Base-by-base conservation (phyloP, 306 rosid genomes). In the Hippophae gyantsensis region DNA sequence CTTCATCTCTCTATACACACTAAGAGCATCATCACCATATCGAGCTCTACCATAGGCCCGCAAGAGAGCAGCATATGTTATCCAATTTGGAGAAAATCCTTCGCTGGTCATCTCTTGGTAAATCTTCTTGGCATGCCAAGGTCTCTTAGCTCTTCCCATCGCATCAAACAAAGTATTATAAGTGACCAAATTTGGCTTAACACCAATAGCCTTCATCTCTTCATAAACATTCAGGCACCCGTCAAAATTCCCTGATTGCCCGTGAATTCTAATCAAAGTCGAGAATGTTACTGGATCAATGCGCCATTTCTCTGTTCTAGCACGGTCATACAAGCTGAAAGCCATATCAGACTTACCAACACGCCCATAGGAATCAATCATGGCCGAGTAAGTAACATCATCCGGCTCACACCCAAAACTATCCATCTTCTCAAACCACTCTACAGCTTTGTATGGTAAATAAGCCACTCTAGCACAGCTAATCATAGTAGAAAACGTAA, bases 151-250 rank as follows among this genome's bases (percentile, higher is more conserved):
- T 64, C 70, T 78, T 57, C 84, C 86, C 89, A 88, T 80, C 57
- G 81, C 86, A 76, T 75, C 85, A 71, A 92, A 69, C 71, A 92
- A 62, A 73, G 79, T 71, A 62, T 92, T 87, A 74, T 78, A 88
- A 6, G 66, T 66, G 18, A 69, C 84, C 71, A 82, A 43, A 13
- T 72, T 86, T 6, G 87, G 80, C 70, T 74, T 85, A 55, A 59
- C 82, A 63, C 94, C 97, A 45, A 85, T 76, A 48, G 68, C 81
- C 76, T 84, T 85, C 96, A 90, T 90, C 66, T 90, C 98, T 72
- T 78, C 81, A 58, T 79, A 90, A 38, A 90, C 87, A 69, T 74
- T 76, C 68, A 85, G 76, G 67, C 96, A 90, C 52, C 84, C 92
- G 69, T 85, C 96, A 58, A 63, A 90, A 55, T 87, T 83, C 54